Base-by-base conservation (phyloP, 306 rosid genomes). In the Ammopiptanthus mongolicus region DNA sequence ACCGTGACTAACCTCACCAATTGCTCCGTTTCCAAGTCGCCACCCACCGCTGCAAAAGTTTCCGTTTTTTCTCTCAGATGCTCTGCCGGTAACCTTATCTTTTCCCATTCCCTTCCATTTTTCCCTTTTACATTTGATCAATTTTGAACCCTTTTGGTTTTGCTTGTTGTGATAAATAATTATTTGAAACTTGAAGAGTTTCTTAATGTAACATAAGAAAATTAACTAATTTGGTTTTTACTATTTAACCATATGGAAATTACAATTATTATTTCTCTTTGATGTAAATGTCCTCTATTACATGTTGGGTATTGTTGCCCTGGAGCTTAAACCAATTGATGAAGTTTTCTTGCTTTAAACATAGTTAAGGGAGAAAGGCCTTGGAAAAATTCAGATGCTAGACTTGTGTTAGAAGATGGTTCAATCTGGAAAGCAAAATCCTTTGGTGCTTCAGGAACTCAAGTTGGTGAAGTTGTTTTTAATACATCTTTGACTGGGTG, bases 371-470 rank as follows among this genome's bases (percentile, higher is more conserved):
- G 81, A 9, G 90, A 88, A 41, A 87, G 88, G 78, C 97, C 99
- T 31, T 92, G 99, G 98, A 95, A 95, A 74, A 81, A 79, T 18
- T 92, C 91, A 17, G 99, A 95, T 86, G 96, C 97, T 65, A 88
- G 99, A 50, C 85, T 95, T 46, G 93, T 86, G 87, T 89, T 95
- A 22, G 92, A 90, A 81, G 99, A 95, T 85, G 97, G 97, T 69
- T 95, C 97, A n/a, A 76, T 95, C 55, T 95, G 99, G 99, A 88
- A n/a, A 34, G 99, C 97, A 6, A 95, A 95, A 79, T 91, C 97
- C 6, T 92, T 95, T 65, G 97, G 99, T 34, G 97, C 97, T 74
- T 79, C 90, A 0, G 99, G 99, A 75, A 95, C 99, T 51, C 99
- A 92, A 95, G 87, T 95, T 76, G 99, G 97, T 77, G 99, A 95